Conservation (phyloP, 176 grass and related monocot genomes). For the Musa schizocarpa region DNA sequence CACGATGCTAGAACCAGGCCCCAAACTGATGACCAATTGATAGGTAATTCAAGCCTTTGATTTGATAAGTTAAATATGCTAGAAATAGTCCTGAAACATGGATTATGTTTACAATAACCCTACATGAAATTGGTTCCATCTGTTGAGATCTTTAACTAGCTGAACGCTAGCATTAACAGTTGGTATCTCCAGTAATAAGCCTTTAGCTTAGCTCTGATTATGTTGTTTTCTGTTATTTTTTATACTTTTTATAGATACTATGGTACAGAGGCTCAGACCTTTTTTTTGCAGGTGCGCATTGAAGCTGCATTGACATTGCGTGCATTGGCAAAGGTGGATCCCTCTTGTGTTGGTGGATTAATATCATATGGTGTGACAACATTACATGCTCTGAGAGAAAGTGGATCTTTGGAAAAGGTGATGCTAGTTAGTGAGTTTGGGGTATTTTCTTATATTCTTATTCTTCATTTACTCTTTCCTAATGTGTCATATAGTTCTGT, state of each 20-base stretch:
- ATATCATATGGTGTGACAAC: constrained; percentile 92
- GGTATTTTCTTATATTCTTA: not conserved
- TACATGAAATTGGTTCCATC: too few relatives aligned
- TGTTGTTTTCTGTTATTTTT: not conserved
- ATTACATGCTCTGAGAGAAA: constrained; percentile 81
- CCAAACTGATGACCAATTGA: too few relatives aligned
- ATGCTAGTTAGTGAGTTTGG: not conserved
- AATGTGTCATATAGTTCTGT: not conserved
- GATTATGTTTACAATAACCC: too few relatives aligned
- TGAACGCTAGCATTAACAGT: too few relatives aligned
- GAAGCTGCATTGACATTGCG: constrained; percentile 92
- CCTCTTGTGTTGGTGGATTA: constrained; percentile 95
- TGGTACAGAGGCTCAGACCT: not conserved
- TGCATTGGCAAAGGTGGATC: constrained; percentile 95
- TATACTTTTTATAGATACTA: not conserved
- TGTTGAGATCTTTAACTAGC: too few relatives aligned
- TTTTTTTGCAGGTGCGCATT: constrained; percentile 62
- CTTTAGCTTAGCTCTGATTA: not conserved
- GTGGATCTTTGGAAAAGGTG: constrained; percentile 89
- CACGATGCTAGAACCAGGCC: too few relatives aligned
- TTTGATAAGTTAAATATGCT: too few relatives aligned
- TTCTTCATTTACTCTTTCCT: not conserved
- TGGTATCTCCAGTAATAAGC: too few relatives aligned
- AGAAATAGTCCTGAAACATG: too few relatives aligned
- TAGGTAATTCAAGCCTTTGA: too few relatives aligned